A percentile compares a stretch with the other conserved stretches of the same genome.
These are phyloP conservation scores for Cokeromyces recurvatus DNA, from an alignment of 371 early-diverging fungal species.

Conservation along the genomic window DNA sequence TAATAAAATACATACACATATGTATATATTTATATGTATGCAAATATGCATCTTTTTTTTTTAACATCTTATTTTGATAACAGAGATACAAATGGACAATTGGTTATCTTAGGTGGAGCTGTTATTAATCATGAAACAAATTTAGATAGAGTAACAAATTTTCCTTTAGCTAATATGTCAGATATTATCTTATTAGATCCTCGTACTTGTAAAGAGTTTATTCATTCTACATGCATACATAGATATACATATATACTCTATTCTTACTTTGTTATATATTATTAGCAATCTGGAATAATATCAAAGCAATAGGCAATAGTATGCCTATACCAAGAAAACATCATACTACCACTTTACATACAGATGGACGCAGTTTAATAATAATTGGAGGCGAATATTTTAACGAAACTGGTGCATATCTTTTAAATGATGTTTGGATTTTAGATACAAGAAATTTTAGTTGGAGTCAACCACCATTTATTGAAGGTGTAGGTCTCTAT, in stretches of 20 bases:
- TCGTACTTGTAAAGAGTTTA: slow-evolving; percentile 14
- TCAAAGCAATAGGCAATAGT: slow-evolving; percentile 4
- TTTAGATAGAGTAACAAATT: slow-evolving; percentile 15
- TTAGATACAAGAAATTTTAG: slow-evolving; percentile 15
- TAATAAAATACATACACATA: too few relatives aligned
- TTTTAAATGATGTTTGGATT: slow-evolving; percentile 18
- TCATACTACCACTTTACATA: slow-evolving; percentile 21
- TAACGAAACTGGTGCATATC: slow-evolving; percentile 13
- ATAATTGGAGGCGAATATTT: slow-evolving; percentile 22
- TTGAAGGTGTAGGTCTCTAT: slow-evolving; percentile 9
- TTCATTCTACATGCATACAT: too few relatives aligned
- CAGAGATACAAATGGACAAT: slow-evolving; percentile 22
- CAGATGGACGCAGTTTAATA: slow-evolving; percentile 20
- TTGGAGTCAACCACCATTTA: slow-evolving; percentile 9
- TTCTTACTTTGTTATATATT: too few relatives aligned
- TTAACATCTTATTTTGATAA: too few relatives aligned
- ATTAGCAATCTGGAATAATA: slow-evolving; percentile 16
- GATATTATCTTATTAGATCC: slow-evolving; percentile 21
- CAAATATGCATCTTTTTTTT: too few relatives aligned
- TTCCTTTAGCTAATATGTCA: slow-evolving; percentile 18
- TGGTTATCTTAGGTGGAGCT: slow-evolving; percentile 18
- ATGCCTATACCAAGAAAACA: slow-evolving; percentile 20
- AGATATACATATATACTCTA: neutral
- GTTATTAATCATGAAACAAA: slow-evolving; percentile 7
- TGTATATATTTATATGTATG: too few relatives aligned